Evolutionary conservation across 768 basidiomycete species (phyloP), one percentile per base, ranked within the genome.

Genomic region (Boletus coccyginus): DNA sequence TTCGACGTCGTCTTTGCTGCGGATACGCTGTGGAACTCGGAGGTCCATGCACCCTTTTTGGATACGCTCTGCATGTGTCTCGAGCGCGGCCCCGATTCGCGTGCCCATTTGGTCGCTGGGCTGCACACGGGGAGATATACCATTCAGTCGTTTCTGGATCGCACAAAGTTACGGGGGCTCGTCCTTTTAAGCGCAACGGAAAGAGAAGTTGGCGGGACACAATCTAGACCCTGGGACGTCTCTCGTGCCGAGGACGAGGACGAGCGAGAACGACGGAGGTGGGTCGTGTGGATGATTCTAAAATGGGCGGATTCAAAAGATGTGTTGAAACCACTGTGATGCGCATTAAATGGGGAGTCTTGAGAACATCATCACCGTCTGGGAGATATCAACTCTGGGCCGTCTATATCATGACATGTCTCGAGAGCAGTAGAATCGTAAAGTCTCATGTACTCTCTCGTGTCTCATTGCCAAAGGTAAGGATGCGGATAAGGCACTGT

Each of bases 21-120:
- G 13, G 90, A 92, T 64, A 90, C 88, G 32, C 71, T 92, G 2
- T 92, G 89, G 90, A 88, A 90, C 64, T 69, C 85, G 5, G 82
- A 83, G 24, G 59, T 79, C 4, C 89, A 91, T 60, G 58, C 47
- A 0, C 59, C 77, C 11, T 83, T 90, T 51, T 70, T 88, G 38
- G 66, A 77, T 7, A 78, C 86, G 5, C 72, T 92, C 16, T 70
- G 70, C 43, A 53, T 61, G 57, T 81, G 81, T 17, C 75, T 90
- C 35, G 74, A 70, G 47, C 78, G 66, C 49, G 66, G 72, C 11
- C 53, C 70, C 2, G 58, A 73, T 39, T 73, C 88, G 32, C 80
- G 87, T 11, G 65, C 83, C 46, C 79, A 89, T 63, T 65, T 91
- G n/a, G 78, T 91, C 9, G 86, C 86, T 3, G 89, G 89, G 0